Percentiles rank a stretch among this genome's conserved stretches.
Conservation (phyloP, 2,329 filamentous ascomycete species). For the Xylaria sp. region DNA sequence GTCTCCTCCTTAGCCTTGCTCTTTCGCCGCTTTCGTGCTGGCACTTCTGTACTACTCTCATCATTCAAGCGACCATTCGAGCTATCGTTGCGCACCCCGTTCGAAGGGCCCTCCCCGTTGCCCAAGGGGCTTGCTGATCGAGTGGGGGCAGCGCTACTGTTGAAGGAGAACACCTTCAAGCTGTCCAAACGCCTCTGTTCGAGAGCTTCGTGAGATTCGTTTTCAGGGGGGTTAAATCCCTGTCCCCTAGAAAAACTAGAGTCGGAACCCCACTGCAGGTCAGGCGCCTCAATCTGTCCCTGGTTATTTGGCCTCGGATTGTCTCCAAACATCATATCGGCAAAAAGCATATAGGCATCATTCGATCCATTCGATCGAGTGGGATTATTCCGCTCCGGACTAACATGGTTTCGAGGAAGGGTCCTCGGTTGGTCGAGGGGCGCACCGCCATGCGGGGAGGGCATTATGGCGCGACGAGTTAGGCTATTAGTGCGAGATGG, state of each 20-base stretch:
- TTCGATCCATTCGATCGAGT: conserved; percentile 30
- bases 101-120: conserved; percentile 29
- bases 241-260: conserved; percentile 60
- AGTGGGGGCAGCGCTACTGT: conserved; percentile 61
- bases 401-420: conserved; percentile 19
- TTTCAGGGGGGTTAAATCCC: conserved; percentile 60
- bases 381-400: conserved; percentile 21
- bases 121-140: conserved; percentile 58
- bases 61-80: conserved; percentile 34
- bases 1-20: conserved; percentile 53
- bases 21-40: conserved; percentile 57
- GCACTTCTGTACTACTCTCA: conserved; percentile 44
- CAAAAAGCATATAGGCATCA: conserved; percentile 38
- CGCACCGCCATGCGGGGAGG: conserved; percentile 22
- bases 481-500: conserved; percentile 19
- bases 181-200: conserved; percentile 58
- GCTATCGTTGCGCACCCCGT: conserved; percentile 29
- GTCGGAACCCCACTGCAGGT: conserved; percentile 71
- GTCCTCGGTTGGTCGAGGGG: conserved; percentile 24
- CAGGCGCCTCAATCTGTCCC: conserved; percentile 41
- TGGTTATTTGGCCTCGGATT: conserved; percentile 20
- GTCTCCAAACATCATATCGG: conserved; percentile 46
- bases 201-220: conserved; percentile 61
- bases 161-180: conserved; percentile 60
- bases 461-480: conserved; percentile 17